Evolutionary conservation across 805 yeast genomes (phyloP).

Genomic region (Candida krabiensis): DNA sequence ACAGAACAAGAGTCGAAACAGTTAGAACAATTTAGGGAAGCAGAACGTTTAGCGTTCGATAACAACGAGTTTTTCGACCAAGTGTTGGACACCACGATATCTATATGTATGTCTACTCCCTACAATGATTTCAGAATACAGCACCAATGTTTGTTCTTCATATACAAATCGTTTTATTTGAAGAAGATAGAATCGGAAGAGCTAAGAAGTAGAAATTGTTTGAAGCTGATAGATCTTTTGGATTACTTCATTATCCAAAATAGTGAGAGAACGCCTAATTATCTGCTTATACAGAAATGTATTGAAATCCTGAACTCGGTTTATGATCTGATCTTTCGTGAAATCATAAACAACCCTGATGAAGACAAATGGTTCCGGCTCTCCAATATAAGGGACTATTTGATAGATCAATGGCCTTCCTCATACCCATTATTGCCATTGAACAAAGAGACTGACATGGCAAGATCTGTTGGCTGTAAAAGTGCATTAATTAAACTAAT

Average conservation of each 20-base stretch:
- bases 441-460: constrained; percentile 49
- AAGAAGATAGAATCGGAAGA: constrained; percentile 22
- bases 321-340: constrained; percentile 44
- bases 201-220: constrained; percentile 17
- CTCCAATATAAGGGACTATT: constrained; percentile 51
- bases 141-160: constrained; percentile 24
- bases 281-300: constrained; percentile 23
- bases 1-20: constrained; percentile 13
- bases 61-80: constrained; percentile 20
- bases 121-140: constrained; percentile 17
- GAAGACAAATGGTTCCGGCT: constrained; percentile 55
- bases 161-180: constrained; percentile 25
- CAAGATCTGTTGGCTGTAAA: constrained; percentile 56
- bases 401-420: constrained; percentile 63
- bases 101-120: constrained; percentile 20
- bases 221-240: constrained; percentile 24
- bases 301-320: constrained; percentile 40
- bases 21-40: constrained; percentile 19
- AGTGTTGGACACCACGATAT: constrained; percentile 22
- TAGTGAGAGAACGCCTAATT: constrained; percentile 20
- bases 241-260: constrained; percentile 22
- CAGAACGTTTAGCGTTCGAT: constrained; percentile 23
- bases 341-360: constrained; percentile 48
- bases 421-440: constrained; percentile 52
- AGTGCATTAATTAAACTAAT: constrained; percentile 75